Conservation (phyloP, 2,329 filamentous ascomycete genomes). For the Elsinoe fawcettii region DNA sequence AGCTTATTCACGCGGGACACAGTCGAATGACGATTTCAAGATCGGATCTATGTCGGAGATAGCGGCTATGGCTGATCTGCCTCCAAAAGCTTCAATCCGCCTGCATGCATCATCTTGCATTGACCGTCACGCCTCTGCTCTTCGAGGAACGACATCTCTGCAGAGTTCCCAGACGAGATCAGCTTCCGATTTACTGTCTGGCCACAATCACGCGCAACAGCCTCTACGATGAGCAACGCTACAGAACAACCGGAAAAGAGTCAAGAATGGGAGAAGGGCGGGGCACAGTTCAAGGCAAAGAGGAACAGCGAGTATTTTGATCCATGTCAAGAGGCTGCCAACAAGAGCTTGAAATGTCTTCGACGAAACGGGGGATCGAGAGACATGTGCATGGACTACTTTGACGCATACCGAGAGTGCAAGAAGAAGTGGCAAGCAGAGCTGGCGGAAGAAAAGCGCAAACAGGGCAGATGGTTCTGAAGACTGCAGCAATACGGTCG, state of each 20-base stretch:
- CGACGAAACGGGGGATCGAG: conserved; percentile 80
- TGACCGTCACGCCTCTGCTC: not conserved
- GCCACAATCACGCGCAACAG: not conserved
- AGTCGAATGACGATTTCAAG: not conserved
- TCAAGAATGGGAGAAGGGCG: conserved; percentile 29
- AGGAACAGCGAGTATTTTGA: conserved; percentile 84
- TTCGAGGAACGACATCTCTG: no score
- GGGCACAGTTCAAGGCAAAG: conserved; percentile 49
- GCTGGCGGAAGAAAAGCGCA: conserved; percentile 40
- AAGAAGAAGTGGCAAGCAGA: conserved; percentile 81
- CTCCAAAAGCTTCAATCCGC: not conserved
- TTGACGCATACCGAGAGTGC: conserved; percentile 90
- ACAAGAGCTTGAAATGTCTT: conserved; percentile 77
- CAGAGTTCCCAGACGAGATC: no score
- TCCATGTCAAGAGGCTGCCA: conserved; percentile 87
- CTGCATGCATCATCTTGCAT: not conserved
- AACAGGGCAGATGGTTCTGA: conserved; percentile 29
- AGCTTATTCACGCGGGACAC: conserved; percentile 7
- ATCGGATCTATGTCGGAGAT: conserved; percentile 6
- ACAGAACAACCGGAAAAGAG: not conserved
- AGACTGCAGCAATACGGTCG: no score
- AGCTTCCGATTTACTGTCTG: no score
- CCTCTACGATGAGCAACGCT: not conserved
- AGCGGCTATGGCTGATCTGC: conserved; percentile 1
- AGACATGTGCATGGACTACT: conserved; percentile 89